Evolutionary conservation across 2,329 filamentous ascomycete genomes (phyloP).

Genomic region (Fusarium subglutinans): DNA sequence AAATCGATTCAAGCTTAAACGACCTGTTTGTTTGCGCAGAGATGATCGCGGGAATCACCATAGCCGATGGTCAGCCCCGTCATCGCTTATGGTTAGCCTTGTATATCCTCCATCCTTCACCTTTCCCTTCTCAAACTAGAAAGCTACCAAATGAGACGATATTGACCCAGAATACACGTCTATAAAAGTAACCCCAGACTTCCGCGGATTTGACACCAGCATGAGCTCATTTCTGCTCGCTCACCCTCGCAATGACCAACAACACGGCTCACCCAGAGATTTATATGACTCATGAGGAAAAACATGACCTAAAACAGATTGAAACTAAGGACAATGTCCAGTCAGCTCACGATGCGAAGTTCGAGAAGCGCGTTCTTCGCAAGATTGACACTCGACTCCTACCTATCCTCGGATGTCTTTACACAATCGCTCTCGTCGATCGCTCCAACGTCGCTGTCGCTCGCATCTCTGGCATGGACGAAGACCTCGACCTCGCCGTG

Average conservation of each 20-base stretch:
- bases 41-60: not conserved
- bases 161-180: no score
- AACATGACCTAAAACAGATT: not conserved
- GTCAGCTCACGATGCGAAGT: not conserved
- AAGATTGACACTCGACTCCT: conserved; percentile 21
- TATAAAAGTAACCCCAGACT: not conserved
- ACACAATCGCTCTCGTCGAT: conserved; percentile 29
- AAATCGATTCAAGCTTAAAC: not conserved
- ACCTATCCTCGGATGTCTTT: conserved; percentile 23
- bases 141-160: not conserved
- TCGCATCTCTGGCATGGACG: conserved; percentile 28
- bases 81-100: not conserved
- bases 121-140: not conserved
- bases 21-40: not conserved
- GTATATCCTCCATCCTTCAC: not conserved
- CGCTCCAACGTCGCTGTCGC: conserved; percentile 28
- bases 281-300: not conserved
- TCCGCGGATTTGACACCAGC: not conserved
- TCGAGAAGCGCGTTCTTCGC: conserved; percentile 22
- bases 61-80: not conserved
- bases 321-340: not conserved
- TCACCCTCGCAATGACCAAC: not conserved
- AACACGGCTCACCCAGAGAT: not conserved
- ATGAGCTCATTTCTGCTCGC: not conserved
- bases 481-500: conserved; percentile 15